Conservation (phyloP, 129 eudicot genomes). For the Tagetes patula region DNA sequence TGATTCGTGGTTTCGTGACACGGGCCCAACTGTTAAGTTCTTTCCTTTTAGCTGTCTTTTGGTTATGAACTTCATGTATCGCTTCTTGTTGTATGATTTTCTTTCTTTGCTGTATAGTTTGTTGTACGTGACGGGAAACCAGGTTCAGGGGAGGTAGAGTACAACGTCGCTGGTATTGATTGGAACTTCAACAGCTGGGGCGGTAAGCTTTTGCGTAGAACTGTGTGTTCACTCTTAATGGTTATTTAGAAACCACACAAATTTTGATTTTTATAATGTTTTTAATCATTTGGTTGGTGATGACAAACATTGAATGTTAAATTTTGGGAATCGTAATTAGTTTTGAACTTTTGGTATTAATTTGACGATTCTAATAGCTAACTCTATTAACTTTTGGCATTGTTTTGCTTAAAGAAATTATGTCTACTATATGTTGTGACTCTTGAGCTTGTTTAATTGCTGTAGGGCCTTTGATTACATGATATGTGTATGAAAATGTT, state of each 20-base stretch:
- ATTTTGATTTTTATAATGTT: neutral
- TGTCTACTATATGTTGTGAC: too few species aligned
- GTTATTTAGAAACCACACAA: neutral
- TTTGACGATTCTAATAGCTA: neutral
- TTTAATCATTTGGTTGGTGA: neutral
- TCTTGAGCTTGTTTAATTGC: neutral
- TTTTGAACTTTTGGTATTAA: neutral
- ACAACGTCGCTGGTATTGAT: slow-evolving; percentile 75
- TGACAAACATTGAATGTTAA: neutral
- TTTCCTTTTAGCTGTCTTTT: slow-evolving; percentile 10
- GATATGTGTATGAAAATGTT: neutral
- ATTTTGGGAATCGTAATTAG: neutral
- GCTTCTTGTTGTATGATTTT: slow-evolving; percentile 7
- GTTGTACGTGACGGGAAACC: slow-evolving; percentile 51
- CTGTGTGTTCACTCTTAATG: neutral
- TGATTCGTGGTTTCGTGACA: slow-evolving; percentile 97
- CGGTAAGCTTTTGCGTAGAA: slow-evolving; percentile 45
- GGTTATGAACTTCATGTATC: neutral
- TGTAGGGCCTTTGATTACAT: neutral
- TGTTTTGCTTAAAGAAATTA: too few species aligned
- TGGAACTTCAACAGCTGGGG: slow-evolving; percentile 98
- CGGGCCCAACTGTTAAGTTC: slow-evolving; percentile 83
- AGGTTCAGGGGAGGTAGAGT: slow-evolving; percentile 28
- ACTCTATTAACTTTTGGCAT: neutral
- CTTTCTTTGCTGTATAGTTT: slow-evolving; percentile 39